Base-by-base conservation (phyloP, 177 flowering plant species). In the Vitis hybrid region DNA sequence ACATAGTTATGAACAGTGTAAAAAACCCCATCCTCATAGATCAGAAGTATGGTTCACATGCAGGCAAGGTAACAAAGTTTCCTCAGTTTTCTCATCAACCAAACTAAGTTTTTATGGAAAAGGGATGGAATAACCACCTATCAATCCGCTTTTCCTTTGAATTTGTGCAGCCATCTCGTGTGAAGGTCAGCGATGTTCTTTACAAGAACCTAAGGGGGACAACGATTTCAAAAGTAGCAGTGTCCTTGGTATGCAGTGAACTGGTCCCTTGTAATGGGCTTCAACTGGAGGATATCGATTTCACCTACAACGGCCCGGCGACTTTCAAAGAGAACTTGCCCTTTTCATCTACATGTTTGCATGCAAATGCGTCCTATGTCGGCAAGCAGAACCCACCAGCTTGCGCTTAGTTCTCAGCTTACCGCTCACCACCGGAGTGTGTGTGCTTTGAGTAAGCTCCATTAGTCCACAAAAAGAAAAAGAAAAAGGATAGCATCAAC, bases 131-230 rank as follows among this genome's bases (percentile, higher is more conserved):
- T 7, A 40, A 40, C 8, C 6, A 40, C 46, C 46, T 5, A 6
- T 40, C 46, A 5, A 5, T 40, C 46, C 57, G 12, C 17, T 50
- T 27, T 50, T 35, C 12, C 60, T 24, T 17, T 32, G 2, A n/a
- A 2, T n/a, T 13, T 54, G 21, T 27, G 64, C 77, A 82, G 85
- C 78, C 79, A 72, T 88, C 92, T 0, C 74, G 14, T 0, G 91
- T 88, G 74, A 75, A 80, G 77, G 56, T 91, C 8, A 84, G 75
- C 51, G 71, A 89, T 32, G 83, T 87, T 0, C 84, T 74, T 24
- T 87, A 66, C 88, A 82, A 46, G 70, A 85, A 85, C 77, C 80
- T 89, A 6, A 79, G 68, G 68, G 93, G 93, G 7, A 84, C 86
- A 62, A 64, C 91, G 11, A 13, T 27, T 2, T 59, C 85, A 14